These are phyloP conservation scores for Solanum infundibuliforme DNA, from an alignment of 257 asterid genomes.

Conservation along the genomic window DNA sequence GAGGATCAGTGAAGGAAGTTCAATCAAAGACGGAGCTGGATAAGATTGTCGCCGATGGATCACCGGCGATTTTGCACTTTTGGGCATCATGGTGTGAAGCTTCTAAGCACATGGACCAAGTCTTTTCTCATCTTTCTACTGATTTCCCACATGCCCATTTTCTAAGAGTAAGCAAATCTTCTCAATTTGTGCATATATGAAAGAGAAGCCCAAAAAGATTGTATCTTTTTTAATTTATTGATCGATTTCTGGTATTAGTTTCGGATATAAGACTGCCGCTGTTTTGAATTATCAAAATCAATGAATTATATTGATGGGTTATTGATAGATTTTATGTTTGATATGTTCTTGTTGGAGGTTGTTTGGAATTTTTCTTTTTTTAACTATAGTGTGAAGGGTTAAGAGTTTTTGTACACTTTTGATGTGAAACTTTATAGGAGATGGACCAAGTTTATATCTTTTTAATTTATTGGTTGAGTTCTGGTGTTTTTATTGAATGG, in stretches of 20 bases:
- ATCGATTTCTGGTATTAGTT: neutral
- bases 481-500: neutral
- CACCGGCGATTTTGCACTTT: constrained; percentile 61
- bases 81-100: constrained; percentile 99
- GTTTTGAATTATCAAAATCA: neutral
- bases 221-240: neutral
- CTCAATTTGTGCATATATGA: neutral
- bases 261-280: neutral
- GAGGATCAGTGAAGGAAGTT: constrained; percentile 77
- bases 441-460: constrained; percentile 81
- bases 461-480: neutral
- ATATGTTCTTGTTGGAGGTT: neutral
- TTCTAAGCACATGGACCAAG: constrained; percentile 98
- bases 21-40: constrained; percentile 74
- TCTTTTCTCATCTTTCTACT: constrained; percentile 80
- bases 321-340: neutral
- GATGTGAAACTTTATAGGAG: constrained; percentile 90
- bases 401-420: constrained; percentile 46
- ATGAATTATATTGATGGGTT: neutral
- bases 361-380: neutral
- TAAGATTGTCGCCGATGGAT: constrained; percentile 24
- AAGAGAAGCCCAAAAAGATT: neutral
- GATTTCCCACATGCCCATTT: constrained; percentile 93
- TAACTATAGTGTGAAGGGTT: neutral
- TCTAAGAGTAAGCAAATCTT: constrained; percentile 41